Evolutionary conservation across 2,329 filamentous ascomycete genomes (phyloP), one percentile per base, ranked within the genome.

Genomic region (Neonectria hederae): DNA sequence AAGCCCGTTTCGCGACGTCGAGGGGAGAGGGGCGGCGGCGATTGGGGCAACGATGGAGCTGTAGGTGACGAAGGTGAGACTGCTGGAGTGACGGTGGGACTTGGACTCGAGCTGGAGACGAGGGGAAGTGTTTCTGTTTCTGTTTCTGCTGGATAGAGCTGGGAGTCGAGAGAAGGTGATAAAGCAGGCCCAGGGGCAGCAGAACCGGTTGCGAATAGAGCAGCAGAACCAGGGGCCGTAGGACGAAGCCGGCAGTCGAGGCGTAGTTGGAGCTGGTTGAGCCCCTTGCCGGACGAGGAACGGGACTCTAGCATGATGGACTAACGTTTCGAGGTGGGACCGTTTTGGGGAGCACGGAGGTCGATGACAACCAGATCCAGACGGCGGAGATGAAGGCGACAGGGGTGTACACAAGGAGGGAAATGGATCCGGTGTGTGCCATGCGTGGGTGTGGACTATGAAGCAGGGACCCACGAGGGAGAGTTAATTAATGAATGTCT

Each of bases 241-340:
- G 67, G 53, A 69, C 70, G 67, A 69, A 69, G 69, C 65, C 56
- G 69, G 65, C 65, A 74, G 56, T 74, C 65, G 49, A 72, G 61
- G 43, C 59, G 67, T 62, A 69, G 62, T 30, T 70, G 67, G 61
- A 65, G 63, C 53, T 68, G 63, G 58, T 67, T 60, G 54, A 69
- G 63, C 68, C 69, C 70, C 70, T 74, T 71, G 68, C 49, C 21
- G 35, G 48, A 45, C 30, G 59, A 63, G 43, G 38, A 42, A 54
- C 53, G 54, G 48, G 67, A 67, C 59, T 57, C 65, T 67, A 73
- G 72, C 75, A 76, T 76, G 68, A 71, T 69, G 62, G 57, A 65
- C 72, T 71, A 72, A 70, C 59, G 70, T 74, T 73, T 74, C 66
- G 46, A 55, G 53, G 55, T 56, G 62, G 49, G 64, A 63, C 43